These are phyloP conservation scores for Piromyces finnis DNA, from an alignment of 192 early-diverging fungal species.

Conservation along the genomic window DNA sequence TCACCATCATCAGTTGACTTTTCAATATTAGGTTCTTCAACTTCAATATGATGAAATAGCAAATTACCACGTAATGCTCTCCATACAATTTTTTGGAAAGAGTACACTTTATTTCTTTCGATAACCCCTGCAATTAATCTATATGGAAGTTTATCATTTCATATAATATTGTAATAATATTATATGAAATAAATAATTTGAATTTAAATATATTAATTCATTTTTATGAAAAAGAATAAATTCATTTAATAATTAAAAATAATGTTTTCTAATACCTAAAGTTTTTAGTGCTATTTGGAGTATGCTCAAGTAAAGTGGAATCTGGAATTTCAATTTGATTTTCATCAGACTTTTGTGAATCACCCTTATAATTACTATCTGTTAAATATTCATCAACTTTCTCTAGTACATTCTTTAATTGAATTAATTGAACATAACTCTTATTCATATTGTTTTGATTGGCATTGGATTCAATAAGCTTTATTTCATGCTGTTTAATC, in stretches of 20 bases:
- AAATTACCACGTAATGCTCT: constrained; percentile 92
- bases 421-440: neutral
- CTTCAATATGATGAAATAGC: constrained; percentile 85
- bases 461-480: neutral
- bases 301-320: too few species aligned
- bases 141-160: too few species aligned
- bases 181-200: too few species aligned
- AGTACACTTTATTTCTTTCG: constrained; percentile 55
- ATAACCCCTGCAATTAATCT: constrained; percentile 91
- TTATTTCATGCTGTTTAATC: neutral
- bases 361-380: neutral
- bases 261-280: too few species aligned
- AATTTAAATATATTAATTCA: too few species aligned
- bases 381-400: neutral
- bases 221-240: too few species aligned
- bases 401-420: neutral
- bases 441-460: neutral
- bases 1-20: constrained; percentile 55
- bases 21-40: constrained; percentile 84
- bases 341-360: neutral
- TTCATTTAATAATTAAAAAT: too few species aligned
- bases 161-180: too few species aligned
- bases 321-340: neutral
- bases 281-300: neutral
- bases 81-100: constrained; percentile 92